Percentiles rank a stretch among this genome's conserved stretches.
phyloP scores from a whole-genome alignment of 163 green algal species.

The Prototheca stagnorum region DNA sequence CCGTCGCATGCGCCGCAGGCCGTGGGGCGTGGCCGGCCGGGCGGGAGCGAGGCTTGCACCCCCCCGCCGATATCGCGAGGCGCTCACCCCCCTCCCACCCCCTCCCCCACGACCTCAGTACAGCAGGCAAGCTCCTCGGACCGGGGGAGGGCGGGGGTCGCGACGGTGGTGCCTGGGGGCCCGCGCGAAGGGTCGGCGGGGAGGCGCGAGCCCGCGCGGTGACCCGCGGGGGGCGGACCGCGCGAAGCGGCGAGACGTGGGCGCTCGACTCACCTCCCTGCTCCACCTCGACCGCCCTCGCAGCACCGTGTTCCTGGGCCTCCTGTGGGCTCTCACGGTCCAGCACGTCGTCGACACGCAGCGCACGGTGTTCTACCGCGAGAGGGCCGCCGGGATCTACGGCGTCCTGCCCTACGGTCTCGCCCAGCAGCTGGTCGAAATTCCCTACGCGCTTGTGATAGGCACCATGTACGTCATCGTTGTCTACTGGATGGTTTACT shows the following conservation, averaged over 20 bases:
- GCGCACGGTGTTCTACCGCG: slow-evolving; percentile 19
- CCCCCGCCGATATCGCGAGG: no score
- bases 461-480: slow-evolving; percentile 13
- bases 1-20: no score
- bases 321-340: slow-evolving; percentile 46
- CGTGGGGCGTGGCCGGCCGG: no score
- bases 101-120: no score
- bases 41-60: no score
- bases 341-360: slow-evolving; percentile 2
- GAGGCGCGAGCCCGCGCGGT: background rate
- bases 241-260: no score
- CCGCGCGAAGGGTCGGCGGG: no score
- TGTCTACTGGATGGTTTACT: slow-evolving; percentile 23
- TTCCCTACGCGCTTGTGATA: slow-evolving; percentile 25
- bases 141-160: slow-evolving; percentile 9
- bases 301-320: slow-evolving; percentile 19
- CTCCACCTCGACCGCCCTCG: slow-evolving; percentile 28
- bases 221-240: no score
- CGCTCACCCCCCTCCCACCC: no score
- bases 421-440: slow-evolving; percentile 18
- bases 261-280: no score
- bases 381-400: slow-evolving; percentile 24
- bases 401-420: slow-evolving; percentile 15
- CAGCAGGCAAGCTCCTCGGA: no score
- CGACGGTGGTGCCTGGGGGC: no score